Evolutionary conservation across 768 basidiomycete genomes (phyloP).

Genomic region (Lyophyllum semitale): DNA sequence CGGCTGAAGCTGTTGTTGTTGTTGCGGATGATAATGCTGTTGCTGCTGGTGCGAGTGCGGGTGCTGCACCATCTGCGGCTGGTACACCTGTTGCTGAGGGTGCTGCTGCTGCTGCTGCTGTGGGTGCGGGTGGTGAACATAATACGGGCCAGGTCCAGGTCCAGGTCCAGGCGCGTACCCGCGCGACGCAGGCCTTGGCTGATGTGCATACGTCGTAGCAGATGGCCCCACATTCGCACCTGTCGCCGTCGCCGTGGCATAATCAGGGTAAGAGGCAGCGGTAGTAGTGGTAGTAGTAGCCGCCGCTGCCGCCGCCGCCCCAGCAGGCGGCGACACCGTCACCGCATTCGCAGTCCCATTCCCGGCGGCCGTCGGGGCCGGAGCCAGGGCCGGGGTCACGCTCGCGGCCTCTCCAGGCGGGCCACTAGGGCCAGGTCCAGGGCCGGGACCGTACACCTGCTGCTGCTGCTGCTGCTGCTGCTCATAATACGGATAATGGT

Average conservation of each 20-base stretch:
- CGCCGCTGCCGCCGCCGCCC: neutral
- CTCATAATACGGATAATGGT: slow-evolving; percentile 9
- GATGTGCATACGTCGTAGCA: neutral
- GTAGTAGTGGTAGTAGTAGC: too few relatives aligned
- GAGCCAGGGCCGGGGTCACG: neutral
- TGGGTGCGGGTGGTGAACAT: slow-evolving; percentile 2
- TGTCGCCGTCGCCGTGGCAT: neutral
- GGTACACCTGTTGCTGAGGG: slow-evolving; percentile 8
- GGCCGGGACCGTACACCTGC: neutral
- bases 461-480: slow-evolving; percentile 3
- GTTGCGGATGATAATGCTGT: slow-evolving; percentile 18
- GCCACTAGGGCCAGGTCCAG: neutral
- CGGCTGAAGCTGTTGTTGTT: slow-evolving; percentile 17
- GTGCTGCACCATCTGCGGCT: slow-evolving; percentile 26
- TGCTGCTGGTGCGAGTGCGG: slow-evolving; percentile 29
- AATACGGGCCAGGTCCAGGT: neutral
- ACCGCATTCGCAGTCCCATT: neutral
- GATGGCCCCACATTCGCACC: neutral
- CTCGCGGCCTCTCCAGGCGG: neutral
- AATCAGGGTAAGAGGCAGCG: neutral
- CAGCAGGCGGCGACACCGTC: neutral
- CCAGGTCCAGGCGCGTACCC: neutral
- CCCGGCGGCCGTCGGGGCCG: neutral
- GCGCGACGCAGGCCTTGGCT: neutral
- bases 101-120: slow-evolving; percentile 7